phyloP scores from a whole-genome alignment of 1,139 yeast genomes.

The Yamadazyma oceani region DNA sequence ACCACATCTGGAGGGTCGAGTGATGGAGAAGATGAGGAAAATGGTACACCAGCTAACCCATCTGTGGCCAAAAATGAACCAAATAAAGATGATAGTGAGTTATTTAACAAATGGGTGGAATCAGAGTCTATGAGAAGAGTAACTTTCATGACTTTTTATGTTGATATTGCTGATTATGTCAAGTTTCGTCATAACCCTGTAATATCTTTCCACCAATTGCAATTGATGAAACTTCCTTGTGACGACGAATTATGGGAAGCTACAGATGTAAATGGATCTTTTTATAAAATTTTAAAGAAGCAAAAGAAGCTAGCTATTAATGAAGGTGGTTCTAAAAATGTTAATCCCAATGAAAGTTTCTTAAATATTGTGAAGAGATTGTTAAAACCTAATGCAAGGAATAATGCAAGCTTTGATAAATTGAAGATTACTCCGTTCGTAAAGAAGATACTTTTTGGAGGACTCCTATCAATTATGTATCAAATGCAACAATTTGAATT shows the following conservation, averaged over 20 bases:
- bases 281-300: slow-evolving; percentile 38
- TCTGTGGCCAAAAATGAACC: slow-evolving; percentile 13
- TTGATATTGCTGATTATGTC: slow-evolving; percentile 76
- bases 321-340: slow-evolving; percentile 11
- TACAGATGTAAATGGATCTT: slow-evolving; percentile 39
- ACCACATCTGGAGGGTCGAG: slow-evolving; percentile 14
- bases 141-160: slow-evolving; percentile 76
- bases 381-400: slow-evolving; percentile 14
- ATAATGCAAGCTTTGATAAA: slow-evolving; percentile 5
- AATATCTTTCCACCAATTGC: slow-evolving; percentile 70
- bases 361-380: slow-evolving; percentile 35
- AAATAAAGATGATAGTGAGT: slow-evolving; percentile 23
- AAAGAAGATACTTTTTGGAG: slow-evolving; percentile 66
- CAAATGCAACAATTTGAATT: slow-evolving; percentile 77
- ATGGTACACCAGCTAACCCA: slow-evolving; percentile 12
- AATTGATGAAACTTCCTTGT: slow-evolving; percentile 71
- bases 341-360: slow-evolving; percentile 30
- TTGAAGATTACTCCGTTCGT: slow-evolving; percentile 44
- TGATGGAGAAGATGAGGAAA: slow-evolving; percentile 25
- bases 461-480: slow-evolving; percentile 66
- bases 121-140: slow-evolving; percentile 76
- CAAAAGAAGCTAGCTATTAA: slow-evolving; percentile 29
- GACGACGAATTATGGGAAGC: slow-evolving; percentile 71
- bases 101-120: slow-evolving; percentile 65
- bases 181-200: slow-evolving; percentile 74